phyloP scores from a whole-genome alignment of 2,329 filamentous ascomycete species.

The Sarocladium kiliense region DNA sequence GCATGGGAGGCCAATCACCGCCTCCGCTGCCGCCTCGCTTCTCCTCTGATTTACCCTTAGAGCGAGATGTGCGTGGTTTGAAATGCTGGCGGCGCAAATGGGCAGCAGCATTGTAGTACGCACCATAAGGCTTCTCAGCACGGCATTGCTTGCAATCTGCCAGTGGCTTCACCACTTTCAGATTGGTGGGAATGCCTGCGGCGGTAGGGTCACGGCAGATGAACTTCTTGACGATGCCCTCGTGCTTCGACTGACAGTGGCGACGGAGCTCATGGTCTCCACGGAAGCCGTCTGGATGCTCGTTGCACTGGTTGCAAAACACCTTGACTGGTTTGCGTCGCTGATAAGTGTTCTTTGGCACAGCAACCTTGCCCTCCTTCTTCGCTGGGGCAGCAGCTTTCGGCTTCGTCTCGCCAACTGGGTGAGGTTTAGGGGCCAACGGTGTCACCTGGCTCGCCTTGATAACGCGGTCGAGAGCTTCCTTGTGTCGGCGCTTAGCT shows the following conservation, averaged over 20 bases:
- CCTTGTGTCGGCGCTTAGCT: constrained; percentile 39
- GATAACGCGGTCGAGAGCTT: constrained; percentile 41
- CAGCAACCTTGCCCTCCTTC: constrained; percentile 38
- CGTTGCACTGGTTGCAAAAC: constrained; percentile 63
- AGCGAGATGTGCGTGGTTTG: constrained; percentile 53
- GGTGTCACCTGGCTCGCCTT: constrained; percentile 32
- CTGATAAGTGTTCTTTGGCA: constrained; percentile 38
- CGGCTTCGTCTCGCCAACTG: constrained; percentile 7
- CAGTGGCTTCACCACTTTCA: constrained; percentile 53
- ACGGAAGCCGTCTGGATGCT: constrained; percentile 73
- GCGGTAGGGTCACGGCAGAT: constrained; percentile 50
- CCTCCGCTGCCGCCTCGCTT: constrained; percentile 51
- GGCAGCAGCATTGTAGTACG: constrained; percentile 92
- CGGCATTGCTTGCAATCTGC: constrained; percentile 79
- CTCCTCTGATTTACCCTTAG: constrained; percentile 35
- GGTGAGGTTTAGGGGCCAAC: constrained; percentile 41
- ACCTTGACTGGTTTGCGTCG: constrained; percentile 69
- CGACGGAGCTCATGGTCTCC: constrained; percentile 78
- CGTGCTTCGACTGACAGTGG: constrained; percentile 63
- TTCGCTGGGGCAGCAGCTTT: constrained; percentile 17
- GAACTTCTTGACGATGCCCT: constrained; percentile 47
- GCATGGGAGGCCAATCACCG: constrained; percentile 51
- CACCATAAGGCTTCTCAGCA: constrained; percentile 73
- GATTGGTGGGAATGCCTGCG: constrained; percentile 33
- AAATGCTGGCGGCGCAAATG: constrained; percentile 88